Evolutionary conservation across 768 basidiomycete genomes (phyloP), one percentile per base, ranked within the genome.

Genomic region (Boletus sp.): DNA sequence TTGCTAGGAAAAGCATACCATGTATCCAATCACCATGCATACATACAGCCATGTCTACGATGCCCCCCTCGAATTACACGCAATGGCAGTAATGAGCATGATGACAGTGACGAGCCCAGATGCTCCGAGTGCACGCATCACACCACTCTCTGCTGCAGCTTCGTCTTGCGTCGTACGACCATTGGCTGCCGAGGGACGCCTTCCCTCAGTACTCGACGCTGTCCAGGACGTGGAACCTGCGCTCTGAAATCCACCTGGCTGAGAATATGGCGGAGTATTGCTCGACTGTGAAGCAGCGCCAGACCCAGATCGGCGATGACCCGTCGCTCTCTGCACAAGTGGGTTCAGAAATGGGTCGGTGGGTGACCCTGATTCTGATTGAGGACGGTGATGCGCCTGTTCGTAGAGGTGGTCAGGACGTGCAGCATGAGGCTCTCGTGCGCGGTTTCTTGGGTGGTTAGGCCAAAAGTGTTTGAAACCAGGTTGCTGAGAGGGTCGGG

Each of bases 301-400:
- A 10, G 50, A 6, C 18, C 32, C 54, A 1, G 63, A n/a, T 10
- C 36, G 51, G 20, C 57, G 56, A 55, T 51, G 55, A 20, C 69
- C 68, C n/a, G 71, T 70, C 30, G 69, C 64, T 46, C 54, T 49
- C 51, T 72, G 69, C 33, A 72, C 71, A 18, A 54, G 57, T 32
- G 69, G 64, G 42, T 52, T 64, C 47, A 41, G 33, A 47, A 70
- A 70, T 7, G 71, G 69, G 48, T 72, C 56, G 5, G 47, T 47
- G 8, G 42, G 56, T 10, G 61, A 37, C 32, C 28, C 56, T 5
- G 54, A 40, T 8, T 52, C 58, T 0, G 53, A 30, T 3, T 57
- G 58, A 18, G 59, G 55, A 20, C 42, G 58, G 10, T 50, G 40
- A 10, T 53, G 30, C 15, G 52, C 30, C 33, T 33, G 57, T 49